Evolutionary conservation across 2,329 filamentous ascomycete genomes (phyloP).

Genomic region (Seiridium cupressi): DNA sequence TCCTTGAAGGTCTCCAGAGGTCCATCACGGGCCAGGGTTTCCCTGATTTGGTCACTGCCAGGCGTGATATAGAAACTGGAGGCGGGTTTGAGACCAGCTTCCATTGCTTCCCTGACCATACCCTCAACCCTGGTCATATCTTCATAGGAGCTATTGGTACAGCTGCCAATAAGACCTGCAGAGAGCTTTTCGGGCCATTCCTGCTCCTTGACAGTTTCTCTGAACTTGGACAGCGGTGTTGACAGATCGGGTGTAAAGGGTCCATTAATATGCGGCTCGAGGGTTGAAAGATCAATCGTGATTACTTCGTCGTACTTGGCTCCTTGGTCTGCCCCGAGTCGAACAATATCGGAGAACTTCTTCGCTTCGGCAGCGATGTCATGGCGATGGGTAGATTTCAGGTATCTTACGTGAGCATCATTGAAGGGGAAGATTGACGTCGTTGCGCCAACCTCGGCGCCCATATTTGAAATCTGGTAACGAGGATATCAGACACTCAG

Average conservation of each 20-base stretch:
- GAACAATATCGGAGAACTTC: constrained; percentile 48
- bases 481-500: constrained; percentile 44
- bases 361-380: constrained; percentile 67
- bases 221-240: constrained; percentile 88
- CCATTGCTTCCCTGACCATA: constrained; percentile 85
- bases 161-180: constrained; percentile 93
- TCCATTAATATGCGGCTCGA: constrained; percentile 96
- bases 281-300: constrained; percentile 81
- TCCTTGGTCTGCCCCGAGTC: constrained; percentile 74
- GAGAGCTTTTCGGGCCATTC: constrained; percentile 90
- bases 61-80: constrained; percentile 95
- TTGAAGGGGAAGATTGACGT: constrained; percentile 96
- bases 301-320: constrained; percentile 90
- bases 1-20: constrained; percentile 82
- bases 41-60: constrained; percentile 93
- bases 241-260: constrained; percentile 96
- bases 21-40: constrained; percentile 85
- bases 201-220: constrained; percentile 77
- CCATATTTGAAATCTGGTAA: constrained; percentile 51
- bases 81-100: constrained; percentile 86
- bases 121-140: constrained; percentile 97
- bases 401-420: constrained; percentile 77
- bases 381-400: constrained; percentile 76
- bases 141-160: constrained; percentile 98
- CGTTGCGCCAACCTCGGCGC: constrained; percentile 87